These are phyloP conservation scores for Plantago coronopus DNA, from an alignment of 305 asterid genomes.

Conservation along the genomic window DNA sequence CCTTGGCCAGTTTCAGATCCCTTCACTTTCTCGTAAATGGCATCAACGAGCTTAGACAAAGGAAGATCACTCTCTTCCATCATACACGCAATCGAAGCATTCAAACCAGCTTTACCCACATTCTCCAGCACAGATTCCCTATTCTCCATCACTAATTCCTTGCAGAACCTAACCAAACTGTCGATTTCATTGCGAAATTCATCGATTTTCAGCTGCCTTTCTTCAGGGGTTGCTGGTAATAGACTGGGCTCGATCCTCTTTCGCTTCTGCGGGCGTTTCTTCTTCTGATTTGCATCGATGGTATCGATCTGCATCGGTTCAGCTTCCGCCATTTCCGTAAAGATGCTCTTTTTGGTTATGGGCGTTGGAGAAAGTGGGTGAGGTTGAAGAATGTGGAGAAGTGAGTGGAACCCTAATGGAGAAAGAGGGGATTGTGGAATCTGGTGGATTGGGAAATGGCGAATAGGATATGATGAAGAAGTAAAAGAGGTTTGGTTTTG, in stretches of 20 bases:
- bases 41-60: slow-evolving; percentile 61
- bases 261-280: slow-evolving; percentile 40
- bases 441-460: too few species aligned
- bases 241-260: slow-evolving; percentile 35
- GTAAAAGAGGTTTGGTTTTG: too few species aligned
- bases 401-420: too few species aligned
- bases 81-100: slow-evolving; percentile 53
- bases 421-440: too few species aligned
- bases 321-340: slow-evolving; percentile 15
- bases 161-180: slow-evolving; percentile 40
- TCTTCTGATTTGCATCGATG: slow-evolving; percentile 21
- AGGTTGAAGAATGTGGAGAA: too few species aligned
- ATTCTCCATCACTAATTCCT: slow-evolving; percentile 27
- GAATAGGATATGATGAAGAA: too few species aligned
- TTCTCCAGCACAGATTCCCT: slow-evolving; percentile 28
- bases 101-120: slow-evolving; percentile 31
- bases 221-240: slow-evolving; percentile 32
- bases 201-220: slow-evolving; percentile 33
- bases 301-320: slow-evolving; percentile 35
- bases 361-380: too few species aligned
- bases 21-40: slow-evolving; percentile 51
- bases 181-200: slow-evolving; percentile 44
- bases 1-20: slow-evolving; percentile 34
- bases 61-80: slow-evolving; percentile 85
- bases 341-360: too few species aligned